Conservation (phyloP, 352 stramenopile genomes). For the Phytophthora tentaculata region DNA sequence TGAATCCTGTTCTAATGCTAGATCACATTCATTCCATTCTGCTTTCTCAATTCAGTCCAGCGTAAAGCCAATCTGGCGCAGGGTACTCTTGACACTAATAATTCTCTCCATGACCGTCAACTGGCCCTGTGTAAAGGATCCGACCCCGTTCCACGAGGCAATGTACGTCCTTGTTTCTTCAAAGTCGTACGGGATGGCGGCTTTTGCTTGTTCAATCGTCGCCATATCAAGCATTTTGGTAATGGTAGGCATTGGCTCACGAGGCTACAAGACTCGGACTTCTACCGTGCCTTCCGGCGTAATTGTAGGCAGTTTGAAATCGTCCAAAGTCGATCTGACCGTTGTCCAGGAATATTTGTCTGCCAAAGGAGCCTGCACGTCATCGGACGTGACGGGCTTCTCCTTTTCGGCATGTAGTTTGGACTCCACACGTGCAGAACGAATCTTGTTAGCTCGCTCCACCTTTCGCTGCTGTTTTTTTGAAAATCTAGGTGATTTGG, state of each 20-base stretch:
- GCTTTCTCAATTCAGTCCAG: neutral
- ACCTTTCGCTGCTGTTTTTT: neutral
- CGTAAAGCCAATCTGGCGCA: neutral
- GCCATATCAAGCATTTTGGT: too few species aligned
- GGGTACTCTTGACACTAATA: neutral
- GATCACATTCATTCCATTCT: neutral
- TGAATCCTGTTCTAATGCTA: neutral
- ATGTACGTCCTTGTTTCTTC: too few species aligned
- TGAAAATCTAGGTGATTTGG: neutral
- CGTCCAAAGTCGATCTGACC: neutral
- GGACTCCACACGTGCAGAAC: neutral
- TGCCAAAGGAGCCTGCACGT: neutral
- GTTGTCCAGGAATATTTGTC: neutral
- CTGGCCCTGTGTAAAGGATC: neutral
- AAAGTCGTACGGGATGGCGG: too few species aligned
- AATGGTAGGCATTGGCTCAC: neutral
- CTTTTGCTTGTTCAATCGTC: too few species aligned
- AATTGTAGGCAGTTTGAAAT: neutral
- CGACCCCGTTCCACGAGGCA: neutral
- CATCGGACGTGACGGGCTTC: neutral
- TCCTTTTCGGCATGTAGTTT: neutral
- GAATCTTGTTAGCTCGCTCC: neutral
- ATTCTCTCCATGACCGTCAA: slow-evolving; percentile 1
- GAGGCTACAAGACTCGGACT: neutral
- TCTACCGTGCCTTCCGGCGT: too few species aligned